Evolutionary conservation across 176 grass and related monocot genomes (phyloP).

Genomic region (Thinopyrum elongatum): DNA sequence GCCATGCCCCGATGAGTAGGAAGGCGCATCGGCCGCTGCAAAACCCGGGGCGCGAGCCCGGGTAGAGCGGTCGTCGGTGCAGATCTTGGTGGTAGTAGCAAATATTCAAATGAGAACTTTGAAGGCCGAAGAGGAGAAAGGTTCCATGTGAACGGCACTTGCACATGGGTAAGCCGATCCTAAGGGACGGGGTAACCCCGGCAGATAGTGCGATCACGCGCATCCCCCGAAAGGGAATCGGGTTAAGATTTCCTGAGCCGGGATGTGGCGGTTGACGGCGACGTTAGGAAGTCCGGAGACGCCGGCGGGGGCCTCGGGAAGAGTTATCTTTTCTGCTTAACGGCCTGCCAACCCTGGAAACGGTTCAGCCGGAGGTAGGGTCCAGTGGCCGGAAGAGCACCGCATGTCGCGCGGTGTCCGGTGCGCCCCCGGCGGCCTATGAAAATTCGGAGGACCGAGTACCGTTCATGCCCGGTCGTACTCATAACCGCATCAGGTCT

Average conservation of each 20-base stretch:
- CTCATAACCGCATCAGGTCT: constrained; percentile 75
- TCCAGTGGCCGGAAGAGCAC: constrained; percentile 63
- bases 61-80: constrained; percentile 46
- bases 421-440: constrained; percentile 57
- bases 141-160: constrained; percentile 75
- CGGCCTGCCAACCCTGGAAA: constrained; percentile 53
- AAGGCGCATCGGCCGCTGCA: background rate
- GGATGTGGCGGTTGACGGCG: constrained; percentile 50
- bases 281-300: constrained; percentile 59
- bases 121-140: constrained; percentile 67
- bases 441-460: constrained; percentile 64
- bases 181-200: constrained; percentile 47
- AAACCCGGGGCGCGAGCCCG: constrained; percentile 52
- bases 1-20: no score
- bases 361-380: constrained; percentile 62
- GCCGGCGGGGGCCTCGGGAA: constrained; percentile 52
- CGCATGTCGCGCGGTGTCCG: constrained; percentile 33
- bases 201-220: background rate
- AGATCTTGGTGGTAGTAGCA: constrained; percentile 62
- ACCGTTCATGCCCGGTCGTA: constrained; percentile 48
- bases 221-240: constrained; percentile 22
- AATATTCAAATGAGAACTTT: constrained; percentile 73
- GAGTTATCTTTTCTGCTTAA: constrained; percentile 74
- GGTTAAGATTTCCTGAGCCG: constrained; percentile 42
- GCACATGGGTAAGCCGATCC: constrained; percentile 71